phyloP scores from a whole-genome alignment of 1,284 basidiomycete species.

The Coniophora puteana region DNA sequence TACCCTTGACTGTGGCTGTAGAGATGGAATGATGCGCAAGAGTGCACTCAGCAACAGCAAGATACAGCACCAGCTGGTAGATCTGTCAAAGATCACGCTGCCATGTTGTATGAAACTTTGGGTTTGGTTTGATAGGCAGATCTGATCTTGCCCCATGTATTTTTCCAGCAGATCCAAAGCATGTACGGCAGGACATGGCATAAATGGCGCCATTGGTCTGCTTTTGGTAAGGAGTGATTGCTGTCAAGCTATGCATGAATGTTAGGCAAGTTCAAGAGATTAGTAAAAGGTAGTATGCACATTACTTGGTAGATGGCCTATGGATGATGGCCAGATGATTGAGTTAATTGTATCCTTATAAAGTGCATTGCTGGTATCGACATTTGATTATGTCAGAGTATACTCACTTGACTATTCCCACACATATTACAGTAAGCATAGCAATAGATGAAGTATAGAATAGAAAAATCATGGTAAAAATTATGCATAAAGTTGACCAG shows the following conservation, averaged over 20 bases:
- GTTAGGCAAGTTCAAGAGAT: too few species aligned
- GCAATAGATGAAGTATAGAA: too few species aligned
- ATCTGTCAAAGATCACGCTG: not conserved
- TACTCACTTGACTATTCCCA: not conserved
- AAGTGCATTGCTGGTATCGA: too few species aligned
- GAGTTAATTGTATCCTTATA: not conserved
- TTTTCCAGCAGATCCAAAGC: conserved; percentile 1
- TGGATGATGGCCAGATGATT: conserved; percentile 2
- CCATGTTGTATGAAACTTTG: not conserved
- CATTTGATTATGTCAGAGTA: not conserved
- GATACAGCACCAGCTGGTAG: not conserved
- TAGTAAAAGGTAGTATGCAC: not conserved
- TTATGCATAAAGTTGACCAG: conserved; percentile 4
- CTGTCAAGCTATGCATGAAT: conserved; percentile 1
- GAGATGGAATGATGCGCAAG: not conserved
- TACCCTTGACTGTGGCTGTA: not conserved
- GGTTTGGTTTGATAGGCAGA: not conserved
- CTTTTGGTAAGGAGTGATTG: conserved; percentile 1
- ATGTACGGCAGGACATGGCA: not conserved
- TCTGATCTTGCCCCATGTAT: not conserved
- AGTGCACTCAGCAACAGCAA: not conserved
- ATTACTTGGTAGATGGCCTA: conserved; percentile 2
- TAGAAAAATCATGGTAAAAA: conserved; percentile 2
- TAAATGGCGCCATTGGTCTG: conserved; percentile 1
- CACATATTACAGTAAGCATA: not conserved